Base-by-base conservation (phyloP, 768 basidiomycete genomes). In the Mycena vulgaris region DNA sequence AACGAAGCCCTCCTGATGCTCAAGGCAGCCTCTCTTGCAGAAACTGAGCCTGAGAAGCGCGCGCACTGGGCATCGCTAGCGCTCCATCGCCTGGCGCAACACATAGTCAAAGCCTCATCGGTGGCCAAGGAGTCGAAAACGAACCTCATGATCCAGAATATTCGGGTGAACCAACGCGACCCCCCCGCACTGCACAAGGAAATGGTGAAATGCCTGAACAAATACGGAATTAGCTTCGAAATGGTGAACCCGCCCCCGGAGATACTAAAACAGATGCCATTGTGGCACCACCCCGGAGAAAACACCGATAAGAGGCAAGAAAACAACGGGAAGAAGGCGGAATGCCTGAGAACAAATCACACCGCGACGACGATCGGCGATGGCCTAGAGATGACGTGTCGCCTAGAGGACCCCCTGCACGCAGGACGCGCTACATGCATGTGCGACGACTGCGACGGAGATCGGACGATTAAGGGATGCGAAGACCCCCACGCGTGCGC, bases 281-380 rank as follows among this genome's bases (percentile, higher is more conserved):
- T 74, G 19, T 71, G 72, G 72, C 51, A 63, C 30, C 72, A 74
- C 42, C 31, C 53, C 11, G 56, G 63, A 39, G 63, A 42, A 33
- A 45, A 68, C 28, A 19, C 0, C 4, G 9, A 16, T 5, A 63
- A 52, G 17, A 28, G 37, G 19, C 63, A 68, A 28, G 19, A 16
- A 21, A 72, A 68, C 30, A 72, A 69, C 23, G 42, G 53, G 23
- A 27, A 33, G 17, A 53, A 51, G 17, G n/a, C 31, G 10, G 23
- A 48, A 23, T 71, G 69, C 40, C 47, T 71, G 23, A 16, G 66
- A n/a, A 37, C 17, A 27, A 48, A 45, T 17, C 69, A 67, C 45
- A 14, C 39, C 13, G 53, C 61, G 16, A 14, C 21, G 11, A 35
- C 45, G 7, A 57, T 71, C 5, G 35, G 48, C 11, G 69, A 71